These are phyloP conservation scores for Heterobasidion irregulare DNA, from an alignment of 1,284 basidiomycete genomes.

Conservation along the genomic window DNA sequence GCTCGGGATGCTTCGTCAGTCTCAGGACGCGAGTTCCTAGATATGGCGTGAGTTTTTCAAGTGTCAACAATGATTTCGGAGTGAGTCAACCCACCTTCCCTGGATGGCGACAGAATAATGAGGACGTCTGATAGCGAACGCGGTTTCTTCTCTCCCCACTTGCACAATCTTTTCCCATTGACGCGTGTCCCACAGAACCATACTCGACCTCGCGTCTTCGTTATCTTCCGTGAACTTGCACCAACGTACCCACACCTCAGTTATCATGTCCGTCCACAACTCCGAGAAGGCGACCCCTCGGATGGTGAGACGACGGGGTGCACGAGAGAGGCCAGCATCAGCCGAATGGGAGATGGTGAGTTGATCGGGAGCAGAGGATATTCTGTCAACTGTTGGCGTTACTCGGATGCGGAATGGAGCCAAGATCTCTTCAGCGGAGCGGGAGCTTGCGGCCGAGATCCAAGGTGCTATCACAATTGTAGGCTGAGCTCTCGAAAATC, in stretches of 20 bases:
- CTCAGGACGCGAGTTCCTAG: constrained; percentile 1
- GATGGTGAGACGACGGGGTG: constrained; percentile 13
- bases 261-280: constrained; percentile 7
- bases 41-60: not conserved
- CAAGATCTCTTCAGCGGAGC: constrained; percentile 18
- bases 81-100: constrained; percentile 10
- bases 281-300: constrained; percentile 15
- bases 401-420: constrained; percentile 14
- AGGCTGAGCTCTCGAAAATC: constrained; percentile 11
- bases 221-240: constrained; percentile 14
- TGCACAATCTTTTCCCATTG: constrained; percentile 9
- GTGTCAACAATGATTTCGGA: not conserved
- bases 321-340: constrained; percentile 11
- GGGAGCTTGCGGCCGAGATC: constrained; percentile 15
- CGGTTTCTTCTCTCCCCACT: constrained; percentile 11
- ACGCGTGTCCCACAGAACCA: constrained; percentile 16
- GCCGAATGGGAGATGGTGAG: constrained; percentile 14
- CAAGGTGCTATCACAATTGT: constrained; percentile 15
- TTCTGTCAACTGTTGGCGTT: constrained; percentile 13
- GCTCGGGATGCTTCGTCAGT: not conserved
- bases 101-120: constrained; percentile 16
- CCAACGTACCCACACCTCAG: constrained; percentile 14
- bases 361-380: constrained; percentile 10
- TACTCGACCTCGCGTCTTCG: constrained; percentile 13
- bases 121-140: constrained; percentile 12